Conservation (phyloP, 768 basidiomycete species). For the Termitomyces bulborhizus region DNA sequence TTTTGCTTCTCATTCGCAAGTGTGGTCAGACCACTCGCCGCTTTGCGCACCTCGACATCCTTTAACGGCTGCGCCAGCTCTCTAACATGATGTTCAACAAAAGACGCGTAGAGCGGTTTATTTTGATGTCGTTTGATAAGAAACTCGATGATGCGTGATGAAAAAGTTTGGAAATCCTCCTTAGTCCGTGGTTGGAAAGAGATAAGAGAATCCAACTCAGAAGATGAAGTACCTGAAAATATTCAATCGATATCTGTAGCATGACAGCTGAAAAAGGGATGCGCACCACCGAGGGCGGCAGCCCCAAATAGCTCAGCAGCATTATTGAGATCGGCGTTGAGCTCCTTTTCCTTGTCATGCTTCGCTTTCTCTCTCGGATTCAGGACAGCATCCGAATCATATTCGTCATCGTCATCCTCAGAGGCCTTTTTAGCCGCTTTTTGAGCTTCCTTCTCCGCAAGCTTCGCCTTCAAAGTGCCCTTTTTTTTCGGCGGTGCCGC, state of each 20-base stretch:
- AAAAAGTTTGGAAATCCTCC: constrained; percentile 78
- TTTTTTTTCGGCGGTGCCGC: constrained; percentile 84
- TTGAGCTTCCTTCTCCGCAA: constrained; percentile 86
- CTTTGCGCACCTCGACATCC: constrained; percentile 90
- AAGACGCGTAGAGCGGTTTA: constrained; percentile 78
- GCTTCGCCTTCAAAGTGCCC: constrained; percentile 83
- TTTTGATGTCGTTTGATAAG: constrained; percentile 73
- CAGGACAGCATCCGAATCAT: constrained; percentile 68
- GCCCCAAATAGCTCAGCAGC: constrained; percentile 79
- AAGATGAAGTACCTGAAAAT: constrained; percentile 53
- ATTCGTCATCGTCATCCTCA: constrained; percentile 43
- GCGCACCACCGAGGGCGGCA: constrained; percentile 56
- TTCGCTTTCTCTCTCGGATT: constrained; percentile 77
- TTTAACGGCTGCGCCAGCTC: constrained; percentile 72
- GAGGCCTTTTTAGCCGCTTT: constrained; percentile 46
- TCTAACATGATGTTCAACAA: constrained; percentile 80
- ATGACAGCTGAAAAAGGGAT: not conserved
- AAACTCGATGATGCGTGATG: constrained; percentile 64
- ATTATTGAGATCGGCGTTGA: constrained; percentile 82
- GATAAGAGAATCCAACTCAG: constrained; percentile 66
- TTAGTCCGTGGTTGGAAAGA: constrained; percentile 82
- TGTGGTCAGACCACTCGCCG: constrained; percentile 74
- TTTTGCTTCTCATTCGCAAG: constrained; percentile 95
- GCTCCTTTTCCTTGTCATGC: constrained; percentile 72
- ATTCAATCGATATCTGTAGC: not conserved